A percentile compares a stretch with the other conserved stretches of the same genome.
Conservation (phyloP, 2,329 filamentous ascomycete genomes). For the Cadophora luteo-olivacea region DNA sequence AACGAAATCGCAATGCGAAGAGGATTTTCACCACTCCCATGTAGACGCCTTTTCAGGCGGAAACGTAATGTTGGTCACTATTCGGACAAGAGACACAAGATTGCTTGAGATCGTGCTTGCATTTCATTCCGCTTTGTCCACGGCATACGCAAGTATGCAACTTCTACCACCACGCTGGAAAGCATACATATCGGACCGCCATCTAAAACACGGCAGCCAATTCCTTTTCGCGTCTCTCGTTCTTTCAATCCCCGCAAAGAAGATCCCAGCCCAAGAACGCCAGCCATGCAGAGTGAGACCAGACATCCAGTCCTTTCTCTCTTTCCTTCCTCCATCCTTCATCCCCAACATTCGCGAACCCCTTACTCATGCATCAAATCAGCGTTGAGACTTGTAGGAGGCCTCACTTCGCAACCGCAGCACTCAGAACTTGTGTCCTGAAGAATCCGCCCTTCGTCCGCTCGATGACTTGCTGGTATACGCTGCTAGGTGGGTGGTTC, state of each 20-base stretch:
- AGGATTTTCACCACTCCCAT: too few species aligned
- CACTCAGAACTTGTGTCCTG: constrained; percentile 89
- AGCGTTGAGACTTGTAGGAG: not conserved
- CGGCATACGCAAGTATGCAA: constrained; percentile 5
- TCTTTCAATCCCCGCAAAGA: constrained; percentile 13
- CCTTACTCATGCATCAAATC: constrained; percentile 7
- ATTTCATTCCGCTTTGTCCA: not conserved
- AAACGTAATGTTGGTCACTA: not conserved
- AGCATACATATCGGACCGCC: constrained; percentile 10
- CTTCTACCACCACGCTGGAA: not conserved
- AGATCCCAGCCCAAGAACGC: constrained; percentile 16
- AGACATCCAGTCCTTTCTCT: not conserved
- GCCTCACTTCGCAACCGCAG: constrained; percentile 46
- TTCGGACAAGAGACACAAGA: not conserved
- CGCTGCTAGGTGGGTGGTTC: constrained; percentile 98
- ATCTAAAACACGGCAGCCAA: not conserved
- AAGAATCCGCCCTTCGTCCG: constrained; percentile 99
- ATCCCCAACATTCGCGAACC: constrained; percentile 17
- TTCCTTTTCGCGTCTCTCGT: constrained; percentile 1
- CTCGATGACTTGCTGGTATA: constrained; percentile 99
- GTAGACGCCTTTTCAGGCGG: too few species aligned
- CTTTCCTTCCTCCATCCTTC: not conserved
- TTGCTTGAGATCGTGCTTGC: not conserved
- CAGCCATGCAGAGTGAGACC: constrained; percentile 13
- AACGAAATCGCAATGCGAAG: too few species aligned